Evolutionary conservation across 2,329 filamentous ascomycete species (phyloP).

Genomic region (Penicillium sp.): DNA sequence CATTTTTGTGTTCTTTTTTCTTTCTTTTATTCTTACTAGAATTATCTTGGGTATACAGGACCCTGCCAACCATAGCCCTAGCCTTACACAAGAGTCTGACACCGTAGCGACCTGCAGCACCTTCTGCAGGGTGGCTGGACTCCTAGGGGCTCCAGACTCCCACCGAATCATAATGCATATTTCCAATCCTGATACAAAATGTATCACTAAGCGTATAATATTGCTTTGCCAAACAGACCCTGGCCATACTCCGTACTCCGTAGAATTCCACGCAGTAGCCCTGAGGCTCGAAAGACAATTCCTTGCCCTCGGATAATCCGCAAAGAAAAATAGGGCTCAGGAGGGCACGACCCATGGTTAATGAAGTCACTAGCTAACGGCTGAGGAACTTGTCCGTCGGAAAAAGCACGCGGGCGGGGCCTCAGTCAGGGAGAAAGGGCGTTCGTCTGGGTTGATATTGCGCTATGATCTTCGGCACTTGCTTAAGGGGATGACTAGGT

Average conservation of each 20-base stretch:
- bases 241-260: background rate
- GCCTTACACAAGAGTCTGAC: slow-evolving; percentile 16
- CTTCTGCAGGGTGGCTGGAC: slow-evolving; percentile 7
- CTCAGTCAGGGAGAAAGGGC: background rate
- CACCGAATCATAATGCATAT: slow-evolving; percentile 3
- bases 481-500: background rate
- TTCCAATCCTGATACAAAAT: background rate
- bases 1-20: background rate
- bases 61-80: slow-evolving; percentile 1
- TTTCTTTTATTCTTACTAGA: background rate
- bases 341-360: background rate
- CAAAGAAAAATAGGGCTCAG: background rate
- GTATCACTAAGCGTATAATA: background rate
- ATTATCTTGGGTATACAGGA: background rate
- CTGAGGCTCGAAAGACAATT: background rate
- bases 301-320: background rate
- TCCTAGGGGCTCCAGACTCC: slow-evolving; percentile 1
- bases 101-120: slow-evolving; percentile 16
- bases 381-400: background rate
- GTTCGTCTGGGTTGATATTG: background rate
- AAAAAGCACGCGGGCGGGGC: background rate
- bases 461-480: background rate
- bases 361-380: background rate
- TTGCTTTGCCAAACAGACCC: background rate
- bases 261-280: background rate